These are phyloP conservation scores for Saccharomycopsis sp. DNA, from an alignment of 805 yeast species.

Conservation along the genomic window DNA sequence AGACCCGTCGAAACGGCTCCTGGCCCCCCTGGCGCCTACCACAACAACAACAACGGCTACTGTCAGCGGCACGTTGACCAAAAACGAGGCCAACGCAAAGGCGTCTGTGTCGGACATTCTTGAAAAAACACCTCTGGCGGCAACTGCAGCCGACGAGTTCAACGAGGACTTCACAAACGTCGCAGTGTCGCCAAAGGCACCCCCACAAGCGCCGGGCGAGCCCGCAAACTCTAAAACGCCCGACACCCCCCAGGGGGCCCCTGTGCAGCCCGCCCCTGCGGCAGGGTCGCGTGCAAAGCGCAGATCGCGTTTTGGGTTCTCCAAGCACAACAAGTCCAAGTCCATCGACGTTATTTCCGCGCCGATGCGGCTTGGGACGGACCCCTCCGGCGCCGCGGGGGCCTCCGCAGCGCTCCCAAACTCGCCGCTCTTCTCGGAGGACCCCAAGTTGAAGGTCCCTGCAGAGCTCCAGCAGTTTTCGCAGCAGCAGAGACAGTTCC, in stretches of 20 bases:
- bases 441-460: constrained; percentile 10
- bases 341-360: constrained; percentile 10
- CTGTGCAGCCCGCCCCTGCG: too few species aligned
- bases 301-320: constrained; percentile 1
- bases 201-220: not conserved
- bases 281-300: too few species aligned
- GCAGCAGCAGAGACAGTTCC: constrained; percentile 10
- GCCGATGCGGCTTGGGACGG: constrained; percentile 5
- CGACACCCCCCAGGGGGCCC: too few species aligned
- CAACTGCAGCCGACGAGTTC: constrained; percentile 5
- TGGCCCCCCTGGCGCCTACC: constrained; percentile 3
- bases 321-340: not conserved
- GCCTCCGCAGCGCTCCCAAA: too few species aligned
- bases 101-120: not conserved
- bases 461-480: constrained; percentile 7
- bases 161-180: constrained; percentile 9
- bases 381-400: too few species aligned
- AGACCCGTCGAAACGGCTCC: too few species aligned
- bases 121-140: not conserved
- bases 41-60: constrained; percentile 12
- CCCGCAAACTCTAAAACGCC: not conserved
- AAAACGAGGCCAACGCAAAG: constrained; percentile 1
- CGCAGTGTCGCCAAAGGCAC: not conserved
- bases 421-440: not conserved
- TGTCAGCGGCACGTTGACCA: constrained; percentile 12